These are phyloP conservation scores for Choanephora cucurbitarum DNA, from an alignment of 371 early-diverging fungal species.

Conservation along the genomic window DNA sequence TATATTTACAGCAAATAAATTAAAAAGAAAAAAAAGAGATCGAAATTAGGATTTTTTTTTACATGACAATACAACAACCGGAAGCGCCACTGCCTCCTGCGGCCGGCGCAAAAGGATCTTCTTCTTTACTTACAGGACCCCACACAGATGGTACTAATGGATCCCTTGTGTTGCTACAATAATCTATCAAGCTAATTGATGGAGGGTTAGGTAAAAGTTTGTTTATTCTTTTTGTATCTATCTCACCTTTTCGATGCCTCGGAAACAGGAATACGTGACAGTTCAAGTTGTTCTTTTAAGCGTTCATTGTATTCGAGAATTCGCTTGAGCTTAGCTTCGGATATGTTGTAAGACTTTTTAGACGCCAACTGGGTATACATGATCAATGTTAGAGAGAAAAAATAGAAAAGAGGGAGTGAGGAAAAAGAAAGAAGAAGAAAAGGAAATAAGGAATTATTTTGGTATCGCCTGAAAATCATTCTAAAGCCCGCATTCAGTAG, in stretches of 20 bases:
- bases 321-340: conserved; percentile 70
- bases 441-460: too few relatives aligned
- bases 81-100: conserved; percentile 19
- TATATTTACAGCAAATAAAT: too few relatives aligned
- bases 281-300: conserved; percentile 75
- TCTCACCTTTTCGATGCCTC: conserved; percentile 63
- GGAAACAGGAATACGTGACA: conserved; percentile 74
- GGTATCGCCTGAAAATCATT: too few relatives aligned
- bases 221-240: conserved; percentile 7
- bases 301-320: conserved; percentile 76
- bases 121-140: conserved; percentile 72
- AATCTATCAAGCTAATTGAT: conserved; percentile 57
- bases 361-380: conserved; percentile 29
- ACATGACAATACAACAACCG: conserved; percentile 38
- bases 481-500: too few relatives aligned
- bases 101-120: conserved; percentile 79
- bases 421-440: too few relatives aligned
- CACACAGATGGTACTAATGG: conserved; percentile 78
- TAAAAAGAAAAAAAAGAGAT: too few relatives aligned
- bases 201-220: too few relatives aligned
- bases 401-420: conserved; percentile 1
- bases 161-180: conserved; percentile 62
- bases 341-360: conserved; percentile 37
- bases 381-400: conserved; percentile 7
- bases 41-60: not conserved